Conservation (phyloP, 192 early-diverging fungal genomes). For the Coemansia asiatica region DNA sequence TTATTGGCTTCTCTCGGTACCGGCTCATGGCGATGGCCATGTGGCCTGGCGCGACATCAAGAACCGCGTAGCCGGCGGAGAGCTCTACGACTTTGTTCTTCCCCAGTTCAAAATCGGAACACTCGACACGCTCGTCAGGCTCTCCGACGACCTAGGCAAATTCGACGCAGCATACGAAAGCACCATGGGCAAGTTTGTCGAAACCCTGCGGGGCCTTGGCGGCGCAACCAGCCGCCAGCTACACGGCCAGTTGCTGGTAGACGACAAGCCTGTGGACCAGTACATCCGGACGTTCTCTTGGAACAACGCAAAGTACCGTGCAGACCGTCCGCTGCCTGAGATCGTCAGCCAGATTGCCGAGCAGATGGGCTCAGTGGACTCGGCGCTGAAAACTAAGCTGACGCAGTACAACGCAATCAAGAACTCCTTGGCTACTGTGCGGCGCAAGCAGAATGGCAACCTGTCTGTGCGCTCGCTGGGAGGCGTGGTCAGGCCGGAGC, state of each 20-base stretch:
- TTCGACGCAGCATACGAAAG: conserved; percentile 76
- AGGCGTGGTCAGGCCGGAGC: conserved; percentile 88
- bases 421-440: conserved; percentile 74
- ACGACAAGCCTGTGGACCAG: conserved; percentile 73
- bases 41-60: conserved; percentile 44
- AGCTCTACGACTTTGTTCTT: conserved; percentile 78
- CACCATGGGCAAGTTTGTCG: conserved; percentile 77
- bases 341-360: conserved; percentile 76
- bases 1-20: conserved; percentile 80
- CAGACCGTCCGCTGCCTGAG: conserved; percentile 89
- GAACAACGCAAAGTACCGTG: conserved; percentile 95
- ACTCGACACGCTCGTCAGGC: conserved; percentile 85
- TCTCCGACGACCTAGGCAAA: conserved; percentile 94
- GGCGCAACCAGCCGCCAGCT: conserved; percentile 11
- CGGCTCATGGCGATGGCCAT: conserved; percentile 76
- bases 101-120: conserved; percentile 90
- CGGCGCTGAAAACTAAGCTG: conserved; percentile 87
- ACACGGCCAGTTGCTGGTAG: conserved; percentile 19
- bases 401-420: conserved; percentile 83
- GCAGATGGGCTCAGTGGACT: conserved; percentile 84
- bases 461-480: conserved; percentile 83
- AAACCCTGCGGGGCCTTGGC: conserved; percentile 74
- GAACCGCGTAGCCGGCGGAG: conserved; percentile 64
- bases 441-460: conserved; percentile 84
- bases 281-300: conserved; percentile 88